Conservation (phyloP, 1,139 yeast species). For the Eremothecium sinecaudum region DNA sequence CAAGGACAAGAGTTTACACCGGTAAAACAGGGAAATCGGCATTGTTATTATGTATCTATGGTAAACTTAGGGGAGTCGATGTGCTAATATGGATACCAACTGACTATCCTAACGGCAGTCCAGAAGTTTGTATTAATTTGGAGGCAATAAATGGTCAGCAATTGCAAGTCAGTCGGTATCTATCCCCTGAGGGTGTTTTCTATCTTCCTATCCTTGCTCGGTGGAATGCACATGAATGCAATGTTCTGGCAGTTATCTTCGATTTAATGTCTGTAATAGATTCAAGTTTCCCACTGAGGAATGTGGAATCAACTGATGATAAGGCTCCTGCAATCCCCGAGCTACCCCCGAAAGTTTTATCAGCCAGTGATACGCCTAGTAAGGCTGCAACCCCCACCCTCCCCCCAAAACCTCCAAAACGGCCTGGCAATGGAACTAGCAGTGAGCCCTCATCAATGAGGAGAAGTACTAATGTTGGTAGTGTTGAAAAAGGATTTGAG, state of each 20-base stretch:
- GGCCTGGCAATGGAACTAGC: no score
- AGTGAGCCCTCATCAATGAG: no score
- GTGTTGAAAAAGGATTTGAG: no score
- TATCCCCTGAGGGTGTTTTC: slow-evolving; percentile 66
- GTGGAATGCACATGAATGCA: slow-evolving; percentile 42
- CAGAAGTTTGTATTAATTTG: slow-evolving; percentile 48
- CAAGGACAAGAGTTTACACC: slow-evolving; percentile 66
- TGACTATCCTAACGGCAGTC: slow-evolving; percentile 54
- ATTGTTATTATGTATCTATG: slow-evolving; percentile 56
- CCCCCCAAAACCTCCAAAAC: no score
- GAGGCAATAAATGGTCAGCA: slow-evolving; percentile 40
- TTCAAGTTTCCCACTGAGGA: not conserved
- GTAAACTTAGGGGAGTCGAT: slow-evolving; percentile 47
- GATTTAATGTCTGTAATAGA: not conserved
- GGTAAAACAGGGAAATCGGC: slow-evolving; percentile 48
- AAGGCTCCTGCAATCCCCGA: not conserved
- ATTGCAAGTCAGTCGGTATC: slow-evolving; percentile 53
- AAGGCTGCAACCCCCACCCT: no score
- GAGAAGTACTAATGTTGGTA: no score
- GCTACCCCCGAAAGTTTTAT: not conserved
- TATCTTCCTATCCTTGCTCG: slow-evolving; percentile 58
- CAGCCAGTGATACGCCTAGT: no score
- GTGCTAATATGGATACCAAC: slow-evolving; percentile 71
- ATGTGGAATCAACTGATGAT: not conserved
- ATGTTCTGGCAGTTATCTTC: slow-evolving; percentile 32